Conservation (phyloP, 768 basidiomycete species). For the Boletus huronensis region DNA sequence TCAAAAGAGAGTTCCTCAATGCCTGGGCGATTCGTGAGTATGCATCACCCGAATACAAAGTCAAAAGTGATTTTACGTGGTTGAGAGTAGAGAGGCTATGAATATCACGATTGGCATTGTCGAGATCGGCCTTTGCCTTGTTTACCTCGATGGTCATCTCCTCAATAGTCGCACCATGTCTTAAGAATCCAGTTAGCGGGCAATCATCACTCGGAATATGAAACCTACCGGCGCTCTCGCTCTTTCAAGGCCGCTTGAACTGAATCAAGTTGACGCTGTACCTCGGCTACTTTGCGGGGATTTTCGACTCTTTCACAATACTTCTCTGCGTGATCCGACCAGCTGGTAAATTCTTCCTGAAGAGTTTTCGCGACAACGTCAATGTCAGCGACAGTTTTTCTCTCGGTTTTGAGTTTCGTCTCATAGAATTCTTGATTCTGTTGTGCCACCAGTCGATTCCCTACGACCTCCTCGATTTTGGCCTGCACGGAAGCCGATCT, state of each 20-base stretch:
- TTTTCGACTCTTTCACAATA: slow-evolving; percentile 57
- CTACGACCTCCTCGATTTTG: slow-evolving; percentile 47
- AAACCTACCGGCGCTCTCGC: slow-evolving; percentile 56
- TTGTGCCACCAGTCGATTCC: slow-evolving; percentile 49
- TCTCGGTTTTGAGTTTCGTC: slow-evolving; percentile 51
- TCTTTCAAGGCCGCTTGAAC: slow-evolving; percentile 62
- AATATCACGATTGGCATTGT: slow-evolving; percentile 59
- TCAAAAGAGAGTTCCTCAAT: slow-evolving; percentile 59
- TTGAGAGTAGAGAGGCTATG: slow-evolving; percentile 62
- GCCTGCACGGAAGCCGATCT: slow-evolving; percentile 34
- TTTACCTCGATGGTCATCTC: slow-evolving; percentile 73
- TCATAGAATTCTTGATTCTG: slow-evolving; percentile 45
- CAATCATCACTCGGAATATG: not conserved
- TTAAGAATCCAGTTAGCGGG: slow-evolving; percentile 26
- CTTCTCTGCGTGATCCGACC: slow-evolving; percentile 60
- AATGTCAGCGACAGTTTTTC: slow-evolving; percentile 40
- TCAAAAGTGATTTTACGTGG: slow-evolving; percentile 43
- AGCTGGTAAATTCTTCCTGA: slow-evolving; percentile 62
- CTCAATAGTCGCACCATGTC: slow-evolving; percentile 74
- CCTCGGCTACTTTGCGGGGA: slow-evolving; percentile 51
- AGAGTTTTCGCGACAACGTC: slow-evolving; percentile 48
- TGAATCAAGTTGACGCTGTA: slow-evolving; percentile 61
- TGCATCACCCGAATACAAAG: not conserved
- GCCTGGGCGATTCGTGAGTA: slow-evolving; percentile 42
- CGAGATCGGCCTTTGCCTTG: slow-evolving; percentile 54